Evolutionary conservation across 768 basidiomycete genomes (phyloP).

Genomic region (Suillus occidentalis): DNA sequence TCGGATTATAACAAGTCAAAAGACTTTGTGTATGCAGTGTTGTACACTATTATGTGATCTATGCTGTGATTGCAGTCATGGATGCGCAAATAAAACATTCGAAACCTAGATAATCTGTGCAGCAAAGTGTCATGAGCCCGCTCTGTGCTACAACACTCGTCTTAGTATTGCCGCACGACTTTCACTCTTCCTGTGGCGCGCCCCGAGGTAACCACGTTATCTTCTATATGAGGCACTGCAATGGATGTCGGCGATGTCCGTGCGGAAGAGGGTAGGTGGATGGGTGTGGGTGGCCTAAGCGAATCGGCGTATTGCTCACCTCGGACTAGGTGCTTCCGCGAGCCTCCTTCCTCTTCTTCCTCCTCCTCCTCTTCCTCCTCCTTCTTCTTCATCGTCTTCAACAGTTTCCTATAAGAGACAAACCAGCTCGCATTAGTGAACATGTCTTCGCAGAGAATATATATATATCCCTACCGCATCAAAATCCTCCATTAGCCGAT

Average conservation of each 20-base stretch:
- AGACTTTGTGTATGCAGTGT: not conserved
- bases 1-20: not conserved
- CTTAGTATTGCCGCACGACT: slow-evolving; percentile 46
- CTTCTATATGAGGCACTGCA: slow-evolving; percentile 47
- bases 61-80: slow-evolving; percentile 5
- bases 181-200: slow-evolving; percentile 46
- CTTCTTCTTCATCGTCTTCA: slow-evolving; percentile 55
- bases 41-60: slow-evolving; percentile 11
- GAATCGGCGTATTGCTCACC: slow-evolving; percentile 38
- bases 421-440: slow-evolving; percentile 14
- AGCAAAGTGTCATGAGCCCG: not conserved
- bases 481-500: slow-evolving; percentile 84
- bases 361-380: slow-evolving; percentile 59
- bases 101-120: slow-evolving; percentile 21
- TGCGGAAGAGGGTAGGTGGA: slow-evolving; percentile 42
- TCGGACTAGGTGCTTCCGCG: slow-evolving; percentile 31
- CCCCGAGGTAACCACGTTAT: slow-evolving; percentile 23
- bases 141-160: not conserved
- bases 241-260: slow-evolving; percentile 54
- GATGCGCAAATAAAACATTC: slow-evolving; percentile 21
- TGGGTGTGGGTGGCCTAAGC: slow-evolving; percentile 40
- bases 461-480: slow-evolving; percentile 56
- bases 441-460: not conserved
- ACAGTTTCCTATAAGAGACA: slow-evolving; percentile 44
- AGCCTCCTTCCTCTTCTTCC: slow-evolving; percentile 29